These are phyloP conservation scores for Vitrella brassicaformis DNA, from an alignment of 73 alveolate genomes.

Conservation along the genomic window DNA sequence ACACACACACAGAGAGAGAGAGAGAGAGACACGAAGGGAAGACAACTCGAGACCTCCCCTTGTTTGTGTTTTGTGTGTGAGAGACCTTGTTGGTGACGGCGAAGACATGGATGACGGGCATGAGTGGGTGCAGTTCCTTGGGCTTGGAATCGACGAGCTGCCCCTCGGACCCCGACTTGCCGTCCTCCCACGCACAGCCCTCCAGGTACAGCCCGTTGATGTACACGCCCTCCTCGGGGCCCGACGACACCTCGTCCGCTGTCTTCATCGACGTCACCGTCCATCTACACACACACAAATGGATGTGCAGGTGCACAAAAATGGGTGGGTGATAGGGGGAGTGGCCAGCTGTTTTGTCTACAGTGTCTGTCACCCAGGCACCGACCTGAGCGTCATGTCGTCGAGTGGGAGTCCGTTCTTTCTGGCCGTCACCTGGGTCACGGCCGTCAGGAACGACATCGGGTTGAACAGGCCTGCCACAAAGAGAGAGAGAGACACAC, in stretches of 20 bases:
- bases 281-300: neutral
- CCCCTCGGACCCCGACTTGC: slow-evolving; percentile 91
- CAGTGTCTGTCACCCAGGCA: neutral
- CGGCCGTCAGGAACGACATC: slow-evolving; percentile 93
- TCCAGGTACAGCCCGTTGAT: slow-evolving; percentile 92
- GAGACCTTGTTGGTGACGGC: slow-evolving; percentile 44
- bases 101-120: slow-evolving; percentile 87
- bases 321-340: neutral
- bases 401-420: slow-evolving; percentile 80
- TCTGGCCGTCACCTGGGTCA: slow-evolving; percentile 85
- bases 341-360: neutral
- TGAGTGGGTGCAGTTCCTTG: slow-evolving; percentile 89
- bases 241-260: slow-evolving; percentile 80
- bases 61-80: no score
- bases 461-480: slow-evolving; percentile 87
- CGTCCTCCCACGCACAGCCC: slow-evolving; percentile 99
- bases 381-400: slow-evolving; percentile 51
- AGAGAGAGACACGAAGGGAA: neutral
- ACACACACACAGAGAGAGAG: neutral
- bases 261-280: slow-evolving; percentile 70
- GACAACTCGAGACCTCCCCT: no score
- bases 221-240: slow-evolving; percentile 95
- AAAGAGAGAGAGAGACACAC: no score
- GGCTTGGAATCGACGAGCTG: slow-evolving; percentile 80
- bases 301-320: neutral